Percentiles rank a stretch among this genome's conserved stretches.
Evolutionary conservation across 108 stramenopile genomes (phyloP).

Genomic region (Heterococcus sp.): DNA sequence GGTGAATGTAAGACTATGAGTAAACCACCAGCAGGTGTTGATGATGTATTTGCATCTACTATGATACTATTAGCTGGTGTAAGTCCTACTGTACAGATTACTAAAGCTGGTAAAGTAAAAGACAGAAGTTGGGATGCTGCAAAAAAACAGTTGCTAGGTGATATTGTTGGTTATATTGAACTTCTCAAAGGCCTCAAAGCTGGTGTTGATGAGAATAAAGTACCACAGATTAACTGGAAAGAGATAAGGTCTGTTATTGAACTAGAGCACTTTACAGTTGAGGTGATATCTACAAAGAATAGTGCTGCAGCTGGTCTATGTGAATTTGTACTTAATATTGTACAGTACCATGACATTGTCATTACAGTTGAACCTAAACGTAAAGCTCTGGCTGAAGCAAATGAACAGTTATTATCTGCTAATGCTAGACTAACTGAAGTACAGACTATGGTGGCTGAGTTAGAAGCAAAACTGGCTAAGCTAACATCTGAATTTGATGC

Average conservation of each 20-base stretch:
- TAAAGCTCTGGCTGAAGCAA: slow-evolving; percentile 47
- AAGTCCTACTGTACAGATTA: too few relatives aligned
- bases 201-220: slow-evolving; percentile 48
- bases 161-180: slow-evolving; percentile 46
- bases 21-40: too few relatives aligned
- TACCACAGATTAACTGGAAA: slow-evolving; percentile 52
- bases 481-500: slow-evolving; percentile 61
- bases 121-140: slow-evolving; percentile 21
- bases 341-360: slow-evolving; percentile 60
- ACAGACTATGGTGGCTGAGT: slow-evolving; percentile 6
- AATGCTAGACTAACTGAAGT: slow-evolving; percentile 46
- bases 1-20: too few relatives aligned
- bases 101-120: too few relatives aligned
- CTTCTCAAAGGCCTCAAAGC: slow-evolving; percentile 45
- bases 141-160: slow-evolving; percentile 46
- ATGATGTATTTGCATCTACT: too few relatives aligned
- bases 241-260: slow-evolving; percentile 54
- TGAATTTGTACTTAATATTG: slow-evolving; percentile 65
- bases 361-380: slow-evolving; percentile 53
- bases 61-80: too few relatives aligned
- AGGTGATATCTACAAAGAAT: slow-evolving; percentile 47
- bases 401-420: slow-evolving; percentile 44
- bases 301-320: slow-evolving; percentile 62
- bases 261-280: slow-evolving; percentile 49
- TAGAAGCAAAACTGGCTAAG: slow-evolving; percentile 57